Evolutionary conservation across 768 basidiomycete species (phyloP), one percentile per base, ranked within the genome.

Genomic region (Podaxis carcinomalis): DNA sequence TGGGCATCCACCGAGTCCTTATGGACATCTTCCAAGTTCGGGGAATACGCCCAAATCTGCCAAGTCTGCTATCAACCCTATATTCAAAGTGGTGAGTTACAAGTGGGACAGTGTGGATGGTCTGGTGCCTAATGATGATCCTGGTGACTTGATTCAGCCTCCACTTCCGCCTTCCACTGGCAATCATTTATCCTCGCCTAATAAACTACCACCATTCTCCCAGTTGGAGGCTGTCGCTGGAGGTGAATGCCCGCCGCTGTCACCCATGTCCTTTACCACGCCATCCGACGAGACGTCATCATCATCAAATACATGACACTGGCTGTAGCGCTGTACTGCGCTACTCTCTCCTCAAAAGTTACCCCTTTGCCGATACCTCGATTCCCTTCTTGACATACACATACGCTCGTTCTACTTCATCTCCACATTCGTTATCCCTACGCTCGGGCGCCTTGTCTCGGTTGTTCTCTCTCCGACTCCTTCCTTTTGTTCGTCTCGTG

Each of bases 51-150:
- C 89, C 39, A 87, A 86, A 69, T 83, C 86, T 50, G 80, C 87
- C 25, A 86, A 86, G 70, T 84, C 87, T 53, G 82, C 80, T 36
- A 90, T 92, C 69, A 92, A 93, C 72, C 90, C 92, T 28, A 92
- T 93, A 71, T 93, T 93, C 80, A 88, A 90, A 83, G 91, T 93
- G 78, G 92, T 93, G 76, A 79, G 92, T 85, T 74, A 76, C 63
- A 69, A 73, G 69, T 75, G 70, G 73, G 74, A 74, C 70, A 66
- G 69, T 76, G 60, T 65, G 66, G 68, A 73, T 70, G 72, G 70
- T 69, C 66, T 74, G 28, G 68, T 68, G 57, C 71, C 73, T 77
- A 69, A 76, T 76, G 68, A 74, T 70, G 63, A 70, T 63, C 64
- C 65, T 69, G 67, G 63, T 69, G 66, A 68, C 60, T 63, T 67